phyloP scores from a whole-genome alignment of 495 filamentous ascomycete genomes.

The Penicillium parvum region DNA sequence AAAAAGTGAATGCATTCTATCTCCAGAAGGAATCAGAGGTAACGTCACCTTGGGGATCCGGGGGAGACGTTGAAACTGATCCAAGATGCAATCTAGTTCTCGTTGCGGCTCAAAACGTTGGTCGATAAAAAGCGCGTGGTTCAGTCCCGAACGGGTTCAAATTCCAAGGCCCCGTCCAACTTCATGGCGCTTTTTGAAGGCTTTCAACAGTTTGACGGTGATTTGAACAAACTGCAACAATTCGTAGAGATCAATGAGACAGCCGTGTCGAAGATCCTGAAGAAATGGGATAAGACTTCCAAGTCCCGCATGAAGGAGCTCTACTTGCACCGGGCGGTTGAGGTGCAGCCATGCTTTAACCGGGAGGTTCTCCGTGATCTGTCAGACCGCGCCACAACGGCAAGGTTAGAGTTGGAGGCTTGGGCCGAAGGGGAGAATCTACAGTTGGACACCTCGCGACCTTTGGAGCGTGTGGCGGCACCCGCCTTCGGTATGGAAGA shows the following conservation, averaged over 20 bases:
- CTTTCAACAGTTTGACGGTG: conserved; percentile 92
- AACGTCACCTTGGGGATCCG: conserved; percentile 16
- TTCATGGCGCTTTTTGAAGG: conserved; percentile 94
- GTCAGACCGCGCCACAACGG: conserved; percentile 92
- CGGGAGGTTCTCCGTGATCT: conserved; percentile 91
- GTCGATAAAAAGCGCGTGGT: conserved; percentile 90
- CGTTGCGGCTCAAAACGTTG: conserved; percentile 83
- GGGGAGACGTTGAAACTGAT: conserved; percentile 5
- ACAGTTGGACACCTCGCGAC: conserved; percentile 61
- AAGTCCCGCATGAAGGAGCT: conserved; percentile 98
- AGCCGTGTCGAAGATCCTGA: conserved; percentile 95
- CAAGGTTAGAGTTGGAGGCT: conserved; percentile 83
- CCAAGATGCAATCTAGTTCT: conserved; percentile 60
- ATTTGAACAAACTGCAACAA: conserved; percentile 96
- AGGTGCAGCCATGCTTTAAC: conserved; percentile 98
- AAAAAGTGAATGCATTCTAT: conserved; percentile 98
- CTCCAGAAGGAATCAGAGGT: conserved; percentile 98
- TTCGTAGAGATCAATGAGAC: conserved; percentile 98
- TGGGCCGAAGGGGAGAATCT: conserved; percentile 96
- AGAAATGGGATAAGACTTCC: conserved; percentile 99
- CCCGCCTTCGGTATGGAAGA: conserved; percentile 68
- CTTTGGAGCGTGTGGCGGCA: conserved; percentile 57
- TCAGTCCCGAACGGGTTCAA: conserved; percentile 65
- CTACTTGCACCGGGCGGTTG: conserved; percentile 90
- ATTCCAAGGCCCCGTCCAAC: conserved; percentile 81